phyloP scores from a whole-genome alignment of 768 basidiomycete genomes.

The Rhizopogon sp. region DNA sequence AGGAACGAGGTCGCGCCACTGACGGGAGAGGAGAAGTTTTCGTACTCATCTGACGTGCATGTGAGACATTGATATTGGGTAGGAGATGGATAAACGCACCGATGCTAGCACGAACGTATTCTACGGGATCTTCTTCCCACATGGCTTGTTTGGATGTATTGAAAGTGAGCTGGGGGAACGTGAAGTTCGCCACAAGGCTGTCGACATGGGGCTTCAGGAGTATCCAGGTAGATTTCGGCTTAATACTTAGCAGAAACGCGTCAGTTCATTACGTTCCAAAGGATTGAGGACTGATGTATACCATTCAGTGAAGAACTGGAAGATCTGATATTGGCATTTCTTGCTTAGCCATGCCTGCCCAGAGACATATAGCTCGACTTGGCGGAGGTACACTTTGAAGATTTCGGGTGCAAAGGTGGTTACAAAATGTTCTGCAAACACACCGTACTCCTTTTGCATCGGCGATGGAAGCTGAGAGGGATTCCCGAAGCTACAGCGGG shows the following conservation, averaged over 20 bases:
- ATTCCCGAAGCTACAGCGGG: conserved; percentile 62
- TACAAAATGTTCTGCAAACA: conserved; percentile 77
- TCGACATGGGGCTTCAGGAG: conserved; percentile 83
- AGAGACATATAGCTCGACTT: conserved; percentile 63
- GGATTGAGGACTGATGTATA: conserved; percentile 27
- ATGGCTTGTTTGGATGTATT: conserved; percentile 58
- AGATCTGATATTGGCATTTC: conserved; percentile 80
- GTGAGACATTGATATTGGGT: neutral
- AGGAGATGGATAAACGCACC: conserved; percentile 39
- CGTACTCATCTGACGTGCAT: conserved; percentile 44
- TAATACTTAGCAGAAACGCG: conserved; percentile 51
- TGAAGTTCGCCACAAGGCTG: conserved; percentile 71
- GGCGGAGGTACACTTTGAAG: conserved; percentile 68
- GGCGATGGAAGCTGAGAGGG: conserved; percentile 79
- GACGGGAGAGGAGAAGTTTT: no score
- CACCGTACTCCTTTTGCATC: conserved; percentile 61
- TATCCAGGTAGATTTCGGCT: conserved; percentile 89
- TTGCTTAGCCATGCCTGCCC: conserved; percentile 75
- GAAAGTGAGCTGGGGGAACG: conserved; percentile 86
- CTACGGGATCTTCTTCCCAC: conserved; percentile 81
- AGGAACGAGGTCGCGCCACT: no score
- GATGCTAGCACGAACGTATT: conserved; percentile 71
- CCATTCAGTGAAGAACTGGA: conserved; percentile 88
- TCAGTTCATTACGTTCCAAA: conserved; percentile 7
- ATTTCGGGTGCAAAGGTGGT: conserved; percentile 82